A percentile compares a stretch with the other conserved stretches of the same genome.
Conservation (phyloP, 352 stramenopile genomes). For the Pythium diclinum region DNA sequence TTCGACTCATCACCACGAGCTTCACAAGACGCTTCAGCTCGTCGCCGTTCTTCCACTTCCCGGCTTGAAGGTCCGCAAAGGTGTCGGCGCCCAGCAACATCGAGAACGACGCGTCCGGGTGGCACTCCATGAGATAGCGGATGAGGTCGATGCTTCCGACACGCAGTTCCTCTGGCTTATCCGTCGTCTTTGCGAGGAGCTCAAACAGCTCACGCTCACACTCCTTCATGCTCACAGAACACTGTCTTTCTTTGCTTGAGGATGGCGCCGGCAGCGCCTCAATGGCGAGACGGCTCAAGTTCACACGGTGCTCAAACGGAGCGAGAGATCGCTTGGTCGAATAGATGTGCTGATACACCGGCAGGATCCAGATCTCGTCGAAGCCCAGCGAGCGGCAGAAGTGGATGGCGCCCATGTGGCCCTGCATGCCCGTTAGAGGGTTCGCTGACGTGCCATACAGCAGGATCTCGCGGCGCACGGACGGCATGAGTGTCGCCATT, state of each 20-base stretch:
- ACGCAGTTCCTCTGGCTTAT: constrained; percentile 33
- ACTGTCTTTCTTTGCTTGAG: constrained; percentile 6
- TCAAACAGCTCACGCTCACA: constrained; percentile 72
- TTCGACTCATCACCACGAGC: constrained; percentile 69
- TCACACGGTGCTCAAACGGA: constrained; percentile 66
- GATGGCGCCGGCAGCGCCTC: constrained; percentile 27
- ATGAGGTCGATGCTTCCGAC: constrained; percentile 81
- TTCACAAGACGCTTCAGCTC: constrained; percentile 64
- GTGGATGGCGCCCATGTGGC: constrained; percentile 80
- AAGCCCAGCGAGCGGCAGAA: constrained; percentile 52
- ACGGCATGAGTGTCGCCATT: not conserved
- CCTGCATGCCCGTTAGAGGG: constrained; percentile 59
- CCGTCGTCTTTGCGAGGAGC: constrained; percentile 25
- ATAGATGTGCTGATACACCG: constrained; percentile 89
- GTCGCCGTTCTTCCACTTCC: constrained; percentile 86
- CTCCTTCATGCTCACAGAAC: constrained; percentile 47
- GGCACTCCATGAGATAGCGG: constrained; percentile 37
- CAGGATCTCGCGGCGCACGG: constrained; percentile 41
- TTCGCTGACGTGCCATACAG: constrained; percentile 87
- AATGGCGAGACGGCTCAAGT: constrained; percentile 67
- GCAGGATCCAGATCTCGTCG: constrained; percentile 88
- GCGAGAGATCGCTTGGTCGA: constrained; percentile 72
- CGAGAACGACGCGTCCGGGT: constrained; percentile 58
- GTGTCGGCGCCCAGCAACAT: constrained; percentile 83
- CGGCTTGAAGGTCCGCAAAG: constrained; percentile 71